Evolutionary conservation across 192 early-diverging fungal genomes (phyloP).

Genomic region (Gigaspora rosea): DNA sequence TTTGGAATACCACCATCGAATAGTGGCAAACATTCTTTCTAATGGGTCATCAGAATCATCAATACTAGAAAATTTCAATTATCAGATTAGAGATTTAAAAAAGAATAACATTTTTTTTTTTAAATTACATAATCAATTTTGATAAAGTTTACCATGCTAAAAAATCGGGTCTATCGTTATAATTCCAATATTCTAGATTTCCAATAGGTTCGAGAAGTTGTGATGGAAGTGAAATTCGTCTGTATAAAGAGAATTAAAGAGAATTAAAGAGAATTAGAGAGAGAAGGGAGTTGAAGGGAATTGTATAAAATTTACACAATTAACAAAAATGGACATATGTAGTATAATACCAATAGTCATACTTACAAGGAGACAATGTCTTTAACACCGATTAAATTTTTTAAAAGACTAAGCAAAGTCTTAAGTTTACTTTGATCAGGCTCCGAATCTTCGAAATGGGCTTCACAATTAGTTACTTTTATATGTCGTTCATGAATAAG

Average conservation of each 20-base stretch:
- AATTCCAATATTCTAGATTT: conserved; percentile 78
- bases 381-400: conserved; percentile 69
- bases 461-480: neutral
- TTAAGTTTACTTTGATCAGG: conserved; percentile 55
- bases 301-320: neutral
- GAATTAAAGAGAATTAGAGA: too few relatives aligned
- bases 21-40: conserved; percentile 69
- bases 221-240: conserved; percentile 70
- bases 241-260: conserved; percentile 16
- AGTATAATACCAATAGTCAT: neutral
- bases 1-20: conserved; percentile 75
- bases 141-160: conserved; percentile 47
- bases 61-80: conserved; percentile 48
- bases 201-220: conserved; percentile 70
- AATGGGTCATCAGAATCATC: conserved; percentile 60
- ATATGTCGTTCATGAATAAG: conserved; percentile 21
- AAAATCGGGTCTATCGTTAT: conserved; percentile 75
- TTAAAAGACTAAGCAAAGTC: conserved; percentile 58
- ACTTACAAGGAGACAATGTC: conserved; percentile 57
- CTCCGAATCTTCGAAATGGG: neutral
- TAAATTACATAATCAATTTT: neutral
- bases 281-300: too few relatives aligned
- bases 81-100: neutral
- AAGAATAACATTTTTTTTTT: neutral
- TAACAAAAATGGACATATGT: neutral